A percentile compares a stretch with the other conserved stretches of the same genome.
Evolutionary conservation across 257 asterid genomes (phyloP).

Genomic region (Sherardia arvensis): DNA sequence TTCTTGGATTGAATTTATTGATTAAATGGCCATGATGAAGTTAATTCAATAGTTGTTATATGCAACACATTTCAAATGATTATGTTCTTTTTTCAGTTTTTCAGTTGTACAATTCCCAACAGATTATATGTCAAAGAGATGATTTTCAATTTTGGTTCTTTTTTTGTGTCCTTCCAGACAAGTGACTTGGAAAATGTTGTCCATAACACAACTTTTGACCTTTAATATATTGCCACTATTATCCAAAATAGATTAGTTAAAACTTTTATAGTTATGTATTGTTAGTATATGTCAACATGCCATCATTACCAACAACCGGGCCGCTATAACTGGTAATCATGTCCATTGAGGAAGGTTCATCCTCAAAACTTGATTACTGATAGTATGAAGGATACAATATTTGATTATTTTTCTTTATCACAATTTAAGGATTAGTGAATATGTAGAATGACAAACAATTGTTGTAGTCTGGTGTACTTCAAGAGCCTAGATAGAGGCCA

Average conservation of each 20-base stretch:
- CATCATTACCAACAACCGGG: neutral
- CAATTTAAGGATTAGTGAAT: too few relatives aligned
- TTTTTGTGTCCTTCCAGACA: neutral
- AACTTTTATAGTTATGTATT: too few relatives aligned
- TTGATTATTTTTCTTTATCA: too few relatives aligned
- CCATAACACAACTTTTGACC: neutral
- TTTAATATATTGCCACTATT: neutral
- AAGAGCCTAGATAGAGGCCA: too few relatives aligned
- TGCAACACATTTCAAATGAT: neutral
- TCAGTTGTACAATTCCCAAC: too few relatives aligned
- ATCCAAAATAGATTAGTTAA: neutral
- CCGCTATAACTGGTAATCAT: neutral
- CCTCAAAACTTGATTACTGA: neutral
- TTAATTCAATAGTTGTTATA: neutral
- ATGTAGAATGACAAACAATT: too few relatives aligned
- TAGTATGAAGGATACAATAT: too few relatives aligned
- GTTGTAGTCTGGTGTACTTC: too few relatives aligned
- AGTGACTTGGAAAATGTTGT: neutral
- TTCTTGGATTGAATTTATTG: too few relatives aligned
- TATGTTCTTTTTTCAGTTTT: too few relatives aligned
- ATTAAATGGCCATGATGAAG: neutral
- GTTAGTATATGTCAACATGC: neutral
- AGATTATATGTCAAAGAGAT: neutral
- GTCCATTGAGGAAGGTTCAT: neutral
- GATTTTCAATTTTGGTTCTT: too few relatives aligned